phyloP scores from a whole-genome alignment of 2,329 filamentous ascomycete species.

The Colletotrichum spinosum region DNA sequence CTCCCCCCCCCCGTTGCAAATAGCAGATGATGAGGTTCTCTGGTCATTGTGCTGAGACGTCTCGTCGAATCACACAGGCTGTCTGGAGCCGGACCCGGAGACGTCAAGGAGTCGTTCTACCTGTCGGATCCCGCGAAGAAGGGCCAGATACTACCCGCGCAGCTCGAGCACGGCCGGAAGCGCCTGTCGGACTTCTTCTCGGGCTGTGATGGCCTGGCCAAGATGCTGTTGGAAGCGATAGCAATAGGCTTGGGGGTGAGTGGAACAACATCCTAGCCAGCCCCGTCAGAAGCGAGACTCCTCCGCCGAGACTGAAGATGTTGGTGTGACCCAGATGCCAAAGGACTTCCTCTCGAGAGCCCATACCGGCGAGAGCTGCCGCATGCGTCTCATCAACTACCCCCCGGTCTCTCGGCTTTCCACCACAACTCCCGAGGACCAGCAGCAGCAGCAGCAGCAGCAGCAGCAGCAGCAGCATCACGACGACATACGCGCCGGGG shows the following conservation, averaged over 20 bases:
- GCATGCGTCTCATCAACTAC: slow-evolving; percentile 63
- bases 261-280: neutral
- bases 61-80: slow-evolving; percentile 15
- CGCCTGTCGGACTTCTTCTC: slow-evolving; percentile 28
- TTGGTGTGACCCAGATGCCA: slow-evolving; percentile 43
- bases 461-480: slow-evolving; percentile 40
- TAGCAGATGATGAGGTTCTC: neutral
- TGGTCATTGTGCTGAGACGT: slow-evolving; percentile 3
- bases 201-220: slow-evolving; percentile 25
- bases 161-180: slow-evolving; percentile 23
- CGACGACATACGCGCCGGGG: slow-evolving; percentile 84
- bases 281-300: neutral
- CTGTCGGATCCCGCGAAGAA: slow-evolving; percentile 30
- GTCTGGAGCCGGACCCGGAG: slow-evolving; percentile 34
- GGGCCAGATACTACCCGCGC: slow-evolving; percentile 25
- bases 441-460: slow-evolving; percentile 43
- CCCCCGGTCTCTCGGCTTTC: slow-evolving; percentile 78
- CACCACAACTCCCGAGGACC: slow-evolving; percentile 47
- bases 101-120: slow-evolving; percentile 38
- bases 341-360: slow-evolving; percentile 65
- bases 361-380: slow-evolving; percentile 57
- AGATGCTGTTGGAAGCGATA: slow-evolving; percentile 55
- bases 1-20: neutral
- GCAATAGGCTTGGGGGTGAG: slow-evolving; percentile 78
- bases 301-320: neutral